Evolutionary conservation across 805 yeast species (phyloP).

Genomic region (Ogataea ganodermae): DNA sequence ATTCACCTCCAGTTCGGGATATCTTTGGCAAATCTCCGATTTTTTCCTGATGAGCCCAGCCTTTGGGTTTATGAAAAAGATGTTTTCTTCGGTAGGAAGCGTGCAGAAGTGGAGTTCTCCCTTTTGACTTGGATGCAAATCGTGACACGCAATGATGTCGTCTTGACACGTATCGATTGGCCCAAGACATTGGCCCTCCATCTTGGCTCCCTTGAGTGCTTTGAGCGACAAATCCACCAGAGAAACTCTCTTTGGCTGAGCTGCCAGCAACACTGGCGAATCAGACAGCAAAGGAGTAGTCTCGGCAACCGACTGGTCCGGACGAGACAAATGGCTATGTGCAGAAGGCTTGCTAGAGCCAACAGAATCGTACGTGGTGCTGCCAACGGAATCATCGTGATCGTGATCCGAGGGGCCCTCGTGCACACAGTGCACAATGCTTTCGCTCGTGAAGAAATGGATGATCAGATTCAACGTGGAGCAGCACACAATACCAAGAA

Average conservation of each 20-base stretch:
- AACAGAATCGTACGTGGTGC: constrained; percentile 7
- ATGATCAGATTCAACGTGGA: constrained; percentile 60
- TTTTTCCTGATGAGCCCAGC: constrained; percentile 29
- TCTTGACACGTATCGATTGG: constrained; percentile 31
- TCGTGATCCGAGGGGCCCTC: constrained; percentile 34
- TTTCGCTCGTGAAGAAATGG: constrained; percentile 75
- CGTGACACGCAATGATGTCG: constrained; percentile 26
- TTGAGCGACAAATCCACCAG: constrained; percentile 34
- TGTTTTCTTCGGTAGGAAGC: constrained; percentile 36
- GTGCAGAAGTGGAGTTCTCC: constrained; percentile 36
- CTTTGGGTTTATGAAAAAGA: constrained; percentile 32
- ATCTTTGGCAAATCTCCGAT: constrained; percentile 27
- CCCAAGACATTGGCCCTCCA: constrained; percentile 38
- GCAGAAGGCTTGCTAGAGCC: constrained; percentile 4
- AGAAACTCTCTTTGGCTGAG: constrained; percentile 19
- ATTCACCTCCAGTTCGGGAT: constrained; percentile 34
- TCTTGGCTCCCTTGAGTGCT: constrained; percentile 29
- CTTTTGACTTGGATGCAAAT: constrained; percentile 20
- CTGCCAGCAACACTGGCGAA: not conserved
- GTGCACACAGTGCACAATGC: constrained; percentile 85
- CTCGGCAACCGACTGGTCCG: not conserved
- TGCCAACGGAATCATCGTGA: not conserved
- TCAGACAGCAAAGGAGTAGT: constrained; percentile 5
- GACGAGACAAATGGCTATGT: not conserved
- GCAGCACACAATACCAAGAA: constrained; percentile 63